Evolutionary conservation across 192 early-diverging fungal genomes (phyloP), one percentile per base, ranked within the genome.

Genomic region (Coemansia sp.): DNA sequence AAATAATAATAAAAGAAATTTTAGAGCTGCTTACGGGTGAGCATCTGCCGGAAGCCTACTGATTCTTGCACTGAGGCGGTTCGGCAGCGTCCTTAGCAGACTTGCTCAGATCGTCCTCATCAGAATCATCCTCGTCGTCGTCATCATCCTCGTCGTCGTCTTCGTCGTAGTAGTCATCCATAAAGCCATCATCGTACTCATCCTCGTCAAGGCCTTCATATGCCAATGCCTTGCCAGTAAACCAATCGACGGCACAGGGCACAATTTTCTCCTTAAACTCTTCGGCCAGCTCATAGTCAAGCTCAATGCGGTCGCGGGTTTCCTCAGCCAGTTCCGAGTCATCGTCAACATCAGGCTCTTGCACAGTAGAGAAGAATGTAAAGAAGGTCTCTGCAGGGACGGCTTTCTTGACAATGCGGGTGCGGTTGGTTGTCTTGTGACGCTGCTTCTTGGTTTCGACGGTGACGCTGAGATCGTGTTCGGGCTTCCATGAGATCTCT

Each of bases 371-470:
- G 84, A 99, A 99, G 89, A 98, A 98, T 57, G 85, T 88, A 87
- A 99, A 99, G 89, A 99, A 99, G 59, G 95, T 95, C 61, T 94
- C 94, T 31, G 92, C 87, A 23, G 94, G 96, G 31, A 98, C 94
- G 32, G 94, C 95, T 71, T 91, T 93, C 89, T 97, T 99, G 76
- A 98, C 92, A 30, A 95, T 89, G 51, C 97, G 94, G 46, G 94
- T 95, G 88, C 97, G 94, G 89, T 98, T 99, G 66, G 95, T 95
- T 61, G 89, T 90, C 88, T 96, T 97, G 86, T 97, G 94, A 59
- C 96, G 93, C 87, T 99, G 97, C 84, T 95, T 98, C 88, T 95
- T 96, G 80, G 94, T 91, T 85, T 99, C 95, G 61, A 97, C 84
- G 14, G 87, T 94, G 57, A 97, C 89, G 64, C 90, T 91, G 51